Evolutionary conservation across 345 rosid genomes (phyloP), one percentile per base, ranked within the genome.

Genomic region (Durio zibethinus): DNA sequence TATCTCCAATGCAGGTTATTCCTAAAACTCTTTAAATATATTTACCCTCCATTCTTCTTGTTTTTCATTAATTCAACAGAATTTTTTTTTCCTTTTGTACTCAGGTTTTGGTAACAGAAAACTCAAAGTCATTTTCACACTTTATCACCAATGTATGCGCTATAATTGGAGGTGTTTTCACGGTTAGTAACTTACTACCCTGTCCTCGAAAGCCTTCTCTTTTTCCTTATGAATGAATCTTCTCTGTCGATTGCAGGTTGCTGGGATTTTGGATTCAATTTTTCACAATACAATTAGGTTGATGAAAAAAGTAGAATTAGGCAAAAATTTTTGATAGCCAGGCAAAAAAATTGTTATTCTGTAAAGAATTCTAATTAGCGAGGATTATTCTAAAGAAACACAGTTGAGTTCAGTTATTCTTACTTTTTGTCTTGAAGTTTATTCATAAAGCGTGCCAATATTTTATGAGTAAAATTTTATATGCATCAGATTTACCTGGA

Each of bases 1-100:
- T 90, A 82, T 97, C 99, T 62, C 98, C 99, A 23, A 97, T 97
- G 99, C 99, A 97, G 98, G 99, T 92, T 54, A 66, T 53, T 74
- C 60, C 72, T 72, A 59, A 62, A 29, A 53, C 73, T 60, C 72
- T 66, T 43, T 16, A 42, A 33, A n/a, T 1, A 45, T 38, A 71
- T 15, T 54, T 69, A 45, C 8, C 38, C 15, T 57, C 36, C 36
- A 52, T 72, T 29, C 10, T n/a, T 27, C 7, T 60, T 23, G 11
- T 10, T 50, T 40, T 20, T 23, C 12, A n/a, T 31, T 5, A 52
- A 60, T 18, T 14, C 5, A 4, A 29, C 7, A 21, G 0, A 18
- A 4, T 52, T 66, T 56, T 12, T 10, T 14, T 56, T 61, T 35
- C 69, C 64, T 56, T 77, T 31, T 40, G 43, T n/a, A 18, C 64